Percentiles rank a stretch among this genome's conserved stretches.
phyloP scores from a whole-genome alignment of 2,329 filamentous ascomycete species.

The Podosphaera fusca region DNA sequence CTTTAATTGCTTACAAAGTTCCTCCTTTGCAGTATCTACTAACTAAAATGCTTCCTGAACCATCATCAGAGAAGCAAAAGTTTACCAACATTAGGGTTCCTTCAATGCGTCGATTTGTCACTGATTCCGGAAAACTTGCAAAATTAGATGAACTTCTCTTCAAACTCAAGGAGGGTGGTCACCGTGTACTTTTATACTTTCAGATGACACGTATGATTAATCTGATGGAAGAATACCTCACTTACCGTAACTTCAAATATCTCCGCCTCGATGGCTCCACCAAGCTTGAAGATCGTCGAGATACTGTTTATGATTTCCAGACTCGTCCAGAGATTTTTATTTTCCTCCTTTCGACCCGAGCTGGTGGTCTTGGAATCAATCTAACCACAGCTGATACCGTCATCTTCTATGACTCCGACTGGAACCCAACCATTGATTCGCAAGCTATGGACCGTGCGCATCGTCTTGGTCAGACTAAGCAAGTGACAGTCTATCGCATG shows the following conservation, averaged over 20 bases:
- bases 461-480: conserved; percentile 82
- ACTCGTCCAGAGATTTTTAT: conserved; percentile 87
- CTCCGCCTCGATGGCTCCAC: conserved; percentile 90
- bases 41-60: conserved; percentile 45
- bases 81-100: conserved; percentile 85
- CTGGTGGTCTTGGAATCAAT: conserved; percentile 95
- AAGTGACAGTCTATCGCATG: conserved; percentile 92
- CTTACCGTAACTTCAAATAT: conserved; percentile 98
- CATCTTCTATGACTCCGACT: conserved; percentile 98
- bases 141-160: conserved; percentile 72
- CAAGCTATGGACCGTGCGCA: conserved; percentile 98
- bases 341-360: conserved; percentile 85
- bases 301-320: conserved; percentile 94
- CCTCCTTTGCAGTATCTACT: conserved; percentile 41
- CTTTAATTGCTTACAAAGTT: conserved; percentile 50
- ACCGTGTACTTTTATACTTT: conserved; percentile 94
- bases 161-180: conserved; percentile 73
- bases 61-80: conserved; percentile 57
- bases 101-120: conserved; percentile 93
- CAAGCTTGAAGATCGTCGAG: conserved; percentile 86
- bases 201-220: conserved; percentile 99
- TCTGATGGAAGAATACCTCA: conserved; percentile 95
- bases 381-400: conserved; percentile 90
- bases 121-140: conserved; percentile 87
- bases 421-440: conserved; percentile 97